Evolutionary conservation across 2,329 filamentous ascomycete genomes (phyloP), one percentile per base, ranked within the genome.

Genomic region (Periconia digitata): DNA sequence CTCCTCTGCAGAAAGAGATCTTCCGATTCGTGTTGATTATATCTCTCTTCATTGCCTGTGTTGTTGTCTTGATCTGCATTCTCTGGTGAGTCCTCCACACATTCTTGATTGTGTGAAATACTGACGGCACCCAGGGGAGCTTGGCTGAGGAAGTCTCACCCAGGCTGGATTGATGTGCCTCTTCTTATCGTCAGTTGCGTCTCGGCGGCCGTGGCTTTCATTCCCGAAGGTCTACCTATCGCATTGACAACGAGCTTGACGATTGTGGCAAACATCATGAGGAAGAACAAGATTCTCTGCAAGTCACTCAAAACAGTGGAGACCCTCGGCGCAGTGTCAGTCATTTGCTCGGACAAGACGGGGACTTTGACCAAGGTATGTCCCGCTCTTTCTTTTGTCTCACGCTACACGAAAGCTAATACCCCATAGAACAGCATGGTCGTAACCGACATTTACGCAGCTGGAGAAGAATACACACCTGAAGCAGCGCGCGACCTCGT

Each of bases 281-380:
- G 79, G 54, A 85, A 86, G 71, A 85, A 90, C 67, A 86, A 87
- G 63, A 84, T 91, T 37, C 78, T 91, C 8, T 90, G 87, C 82
- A 91, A 91, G 72, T 89, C 85, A 0, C 76, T 92, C 40, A 89
- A 89, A 71, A 90, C 87, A 0, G 86, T 90, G 0, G 87, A 90
- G 70, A 90, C 87, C 0, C 77, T 90, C 0, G 87, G 87, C 0
- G 79, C 84, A 0, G 86, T 90, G 1, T 87, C 85, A 0, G 81
- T 89, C 7, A 85, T 91, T 35, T 89, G 87, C 65, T 89, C 85
- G 0, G 87, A 90, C 66, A 90, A 90, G 74, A 90, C 87, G 0
- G 87, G 87, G 3, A 88, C 85, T 0, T 72, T 88, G 47, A 88
- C 85, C 0, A 73, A 70, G 53, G 64, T 62, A 54, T 22, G 55